phyloP scores from a whole-genome alignment of 768 basidiomycete genomes.

The Suillus hirtellus region DNA sequence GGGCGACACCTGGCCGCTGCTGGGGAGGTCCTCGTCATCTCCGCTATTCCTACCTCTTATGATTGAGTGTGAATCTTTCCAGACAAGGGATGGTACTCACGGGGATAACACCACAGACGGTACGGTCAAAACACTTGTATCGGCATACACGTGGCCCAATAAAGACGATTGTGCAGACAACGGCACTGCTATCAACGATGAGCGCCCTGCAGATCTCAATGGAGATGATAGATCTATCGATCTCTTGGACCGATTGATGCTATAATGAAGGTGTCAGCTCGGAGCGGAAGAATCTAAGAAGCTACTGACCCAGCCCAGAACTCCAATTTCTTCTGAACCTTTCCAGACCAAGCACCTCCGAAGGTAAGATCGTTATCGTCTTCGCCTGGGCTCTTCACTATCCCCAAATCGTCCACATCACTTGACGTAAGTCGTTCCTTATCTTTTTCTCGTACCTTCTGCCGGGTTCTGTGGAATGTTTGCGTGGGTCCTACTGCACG shows the following conservation, averaged over 20 bases:
- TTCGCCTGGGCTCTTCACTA: constrained; percentile 26
- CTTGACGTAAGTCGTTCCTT: constrained; percentile 30
- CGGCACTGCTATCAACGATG: constrained; percentile 31
- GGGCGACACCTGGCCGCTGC: constrained; percentile 78
- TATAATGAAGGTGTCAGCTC: constrained; percentile 20
- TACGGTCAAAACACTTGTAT: constrained; percentile 30
- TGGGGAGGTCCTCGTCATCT: constrained; percentile 69
- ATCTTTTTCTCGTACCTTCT: constrained; percentile 30
- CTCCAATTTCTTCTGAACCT: constrained; percentile 48
- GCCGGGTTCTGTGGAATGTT: constrained; percentile 27
- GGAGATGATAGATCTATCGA: constrained; percentile 29
- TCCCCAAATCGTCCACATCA: constrained; percentile 29
- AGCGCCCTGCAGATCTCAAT: constrained; percentile 23
- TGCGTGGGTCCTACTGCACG: constrained; percentile 26
- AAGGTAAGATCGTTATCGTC: constrained; percentile 29
- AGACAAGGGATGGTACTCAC: constrained; percentile 26
- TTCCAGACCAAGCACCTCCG: constrained; percentile 41
- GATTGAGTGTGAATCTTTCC: not conserved
- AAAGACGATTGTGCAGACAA: constrained; percentile 37
- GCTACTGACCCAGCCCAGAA: constrained; percentile 48
- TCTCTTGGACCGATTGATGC: constrained; percentile 37
- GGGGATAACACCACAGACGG: constrained; percentile 43
- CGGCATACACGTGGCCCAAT: constrained; percentile 29
- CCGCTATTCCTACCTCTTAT: constrained; percentile 29
- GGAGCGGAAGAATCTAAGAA: not conserved